These are phyloP conservation scores for Xylariaceae sp. DNA, from an alignment of 2,329 filamentous ascomycete species.

Conservation along the genomic window DNA sequence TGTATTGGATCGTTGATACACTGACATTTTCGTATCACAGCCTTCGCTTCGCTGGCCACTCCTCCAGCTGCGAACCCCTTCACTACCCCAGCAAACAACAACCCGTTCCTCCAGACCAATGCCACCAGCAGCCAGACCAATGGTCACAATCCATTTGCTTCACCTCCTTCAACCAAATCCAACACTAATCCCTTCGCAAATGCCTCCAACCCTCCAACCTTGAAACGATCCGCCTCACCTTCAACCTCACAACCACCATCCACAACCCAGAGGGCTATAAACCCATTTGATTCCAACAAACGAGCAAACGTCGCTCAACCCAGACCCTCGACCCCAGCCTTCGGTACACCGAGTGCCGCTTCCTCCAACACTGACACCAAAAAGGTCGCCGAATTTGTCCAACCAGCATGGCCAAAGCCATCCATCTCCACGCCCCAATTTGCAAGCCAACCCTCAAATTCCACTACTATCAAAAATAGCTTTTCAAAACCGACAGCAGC, in stretches of 20 bases:
- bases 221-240: conserved; percentile 12
- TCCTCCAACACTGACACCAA: conserved; percentile 3
- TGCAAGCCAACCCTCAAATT: not conserved
- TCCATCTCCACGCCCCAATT: conserved; percentile 2
- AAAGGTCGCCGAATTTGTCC: conserved; percentile 20
- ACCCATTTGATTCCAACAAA: conserved; percentile 14
- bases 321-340: conserved; percentile 2
- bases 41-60: conserved; percentile 19
- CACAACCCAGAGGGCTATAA: conserved; percentile 2
- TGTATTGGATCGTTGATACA: no score
- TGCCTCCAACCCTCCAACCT: conserved; percentile 12
- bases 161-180: no score
- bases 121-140: conserved; percentile 5
- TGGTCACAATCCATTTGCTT: conserved; percentile 8
- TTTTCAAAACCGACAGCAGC: no score
- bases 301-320: conserved; percentile 1
- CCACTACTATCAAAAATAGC: conserved; percentile 19
- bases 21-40: conserved; percentile 22
- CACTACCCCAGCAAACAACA: conserved; percentile 15
- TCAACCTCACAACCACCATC: conserved; percentile 13
- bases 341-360: not conserved
- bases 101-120: conserved; percentile 19
- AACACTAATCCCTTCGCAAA: conserved; percentile 4
- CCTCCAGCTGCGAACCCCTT: conserved; percentile 22
- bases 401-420: conserved; percentile 24